Evolutionary conservation across 345 rosid species (phyloP), one percentile per base, ranked within the genome.

Genomic region (Gossypium herbaceum): DNA sequence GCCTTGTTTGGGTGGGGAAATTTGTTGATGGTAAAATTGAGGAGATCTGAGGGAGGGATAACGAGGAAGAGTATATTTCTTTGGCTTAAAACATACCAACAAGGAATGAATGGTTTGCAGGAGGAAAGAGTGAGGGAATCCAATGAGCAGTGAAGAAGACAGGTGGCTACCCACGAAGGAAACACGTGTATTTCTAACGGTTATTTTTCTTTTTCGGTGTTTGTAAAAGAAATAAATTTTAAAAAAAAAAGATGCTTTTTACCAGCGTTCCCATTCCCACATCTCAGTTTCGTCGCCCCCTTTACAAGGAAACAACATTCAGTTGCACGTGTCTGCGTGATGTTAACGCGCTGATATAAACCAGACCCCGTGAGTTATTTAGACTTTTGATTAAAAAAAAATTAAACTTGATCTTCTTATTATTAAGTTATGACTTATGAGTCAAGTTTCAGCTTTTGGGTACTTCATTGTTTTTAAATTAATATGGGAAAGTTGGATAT

Each of bases 131-230:
- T 58, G 25, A 71, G 77, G 81, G 85, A 80, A 75, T 80, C 83
- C 84, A 50, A 81, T 79, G 84, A 45, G 24, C 60, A 16, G 75
- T 76, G 89, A 84, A 76, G 69, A 62, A 62, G 88, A 90, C 95
- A 90, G 83, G 88, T 88, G 90, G 87, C 77, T 77, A 48, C 41
- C 29, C 6, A 22, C 2, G 15, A 19, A 75, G 43, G 0, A 11
- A 94, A 80, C 98, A 89, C 95, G 89, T 88, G 90, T 68, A 69
- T 54, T 2, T 17, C 15, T 58, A 88, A 87, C 86, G 87, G 87
- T 82, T 80, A 78, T 81, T 82, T 86, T 77, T 57, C 58, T 79
- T 86, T 77, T 13, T 50, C 64, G 39, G 27, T 39, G 54, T 50
- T 74, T 50, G n/a, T 8, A 25, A 58, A 73, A 48, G 5, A 39